phyloP scores from a whole-genome alignment of 768 basidiomycete genomes.

The Mycena indigotica region DNA sequence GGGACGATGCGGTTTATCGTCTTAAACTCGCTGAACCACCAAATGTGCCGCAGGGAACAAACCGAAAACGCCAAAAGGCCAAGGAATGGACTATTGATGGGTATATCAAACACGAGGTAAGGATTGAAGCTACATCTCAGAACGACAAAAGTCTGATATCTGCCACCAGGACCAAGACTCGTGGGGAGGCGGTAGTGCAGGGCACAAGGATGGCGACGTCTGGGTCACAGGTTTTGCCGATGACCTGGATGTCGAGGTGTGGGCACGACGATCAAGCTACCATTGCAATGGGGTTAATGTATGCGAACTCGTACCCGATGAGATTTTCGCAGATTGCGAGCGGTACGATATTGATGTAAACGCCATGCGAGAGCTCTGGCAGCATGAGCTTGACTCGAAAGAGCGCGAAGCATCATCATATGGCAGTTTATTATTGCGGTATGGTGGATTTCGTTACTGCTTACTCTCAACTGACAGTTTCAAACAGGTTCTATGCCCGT shows the following conservation, averaged over 20 bases:
- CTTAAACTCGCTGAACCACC: not conserved
- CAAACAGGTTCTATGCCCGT: constrained; percentile 1
- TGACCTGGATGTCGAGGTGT: not conserved
- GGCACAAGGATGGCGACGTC: constrained; percentile 1
- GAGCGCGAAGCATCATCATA: constrained; percentile 1
- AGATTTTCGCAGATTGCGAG: constrained; percentile 2
- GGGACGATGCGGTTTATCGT: not conserved
- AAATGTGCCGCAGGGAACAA: not conserved
- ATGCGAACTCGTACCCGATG: constrained; percentile 4
- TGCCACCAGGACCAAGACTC: constrained; percentile 7
- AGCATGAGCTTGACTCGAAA: constrained; percentile 10
- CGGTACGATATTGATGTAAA: constrained; percentile 5
- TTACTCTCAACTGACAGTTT: not conserved
- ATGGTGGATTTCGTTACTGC: not conserved
- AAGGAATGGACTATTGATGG: not conserved
- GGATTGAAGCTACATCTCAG: not conserved
- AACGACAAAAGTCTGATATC: too few species aligned
- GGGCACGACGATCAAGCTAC: not conserved
- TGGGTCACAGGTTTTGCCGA: not conserved
- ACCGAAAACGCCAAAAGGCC: not conserved
- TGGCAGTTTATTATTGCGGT: not conserved
- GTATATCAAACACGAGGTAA: not conserved
- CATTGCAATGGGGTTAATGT: constrained; percentile 6
- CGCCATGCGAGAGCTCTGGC: constrained; percentile 2
- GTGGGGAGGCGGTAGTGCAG: constrained; percentile 2